Percentiles rank a stretch among this genome's conserved stretches.
Evolutionary conservation across 768 basidiomycete genomes (phyloP).

Genomic region (Suillus clintonianus): DNA sequence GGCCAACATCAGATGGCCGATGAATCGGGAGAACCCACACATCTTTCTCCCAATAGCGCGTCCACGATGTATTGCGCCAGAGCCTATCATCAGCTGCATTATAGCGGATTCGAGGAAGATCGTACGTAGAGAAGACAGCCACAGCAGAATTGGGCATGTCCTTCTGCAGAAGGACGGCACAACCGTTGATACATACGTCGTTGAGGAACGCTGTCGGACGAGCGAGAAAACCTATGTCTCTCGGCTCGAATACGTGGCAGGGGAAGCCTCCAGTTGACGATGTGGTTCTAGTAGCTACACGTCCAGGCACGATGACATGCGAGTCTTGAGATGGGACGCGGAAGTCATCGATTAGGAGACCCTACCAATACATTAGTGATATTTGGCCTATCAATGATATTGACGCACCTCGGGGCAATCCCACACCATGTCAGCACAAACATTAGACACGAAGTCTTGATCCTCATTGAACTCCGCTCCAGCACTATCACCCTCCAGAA

Average conservation of each 20-base stretch:
- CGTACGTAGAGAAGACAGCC: conserved; percentile 7
- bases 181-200: conserved; percentile 9
- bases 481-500: background rate
- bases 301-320: background rate
- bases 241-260: background rate
- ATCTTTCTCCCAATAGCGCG: conserved; percentile 28
- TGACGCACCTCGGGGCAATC: background rate
- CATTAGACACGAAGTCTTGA: background rate
- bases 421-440: background rate
- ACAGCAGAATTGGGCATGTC: background rate
- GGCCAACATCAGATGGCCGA: too few species aligned
- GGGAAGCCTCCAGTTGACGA: background rate
- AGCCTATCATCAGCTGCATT: conserved; percentile 11
- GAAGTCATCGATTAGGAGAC: background rate
- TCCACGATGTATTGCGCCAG: conserved; percentile 16
- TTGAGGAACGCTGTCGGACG: background rate
- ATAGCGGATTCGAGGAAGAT: conserved; percentile 1
- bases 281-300: background rate
- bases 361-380: background rate
- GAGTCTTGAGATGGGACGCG: background rate
- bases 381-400: background rate
- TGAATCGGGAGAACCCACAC: conserved; percentile 35
- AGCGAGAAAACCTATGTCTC: background rate
- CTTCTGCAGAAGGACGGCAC: conserved; percentile 5
- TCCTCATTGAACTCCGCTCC: background rate